Evolutionary conservation across 2,329 filamentous ascomycete species (phyloP).

Genomic region (Botrytis porri): DNA sequence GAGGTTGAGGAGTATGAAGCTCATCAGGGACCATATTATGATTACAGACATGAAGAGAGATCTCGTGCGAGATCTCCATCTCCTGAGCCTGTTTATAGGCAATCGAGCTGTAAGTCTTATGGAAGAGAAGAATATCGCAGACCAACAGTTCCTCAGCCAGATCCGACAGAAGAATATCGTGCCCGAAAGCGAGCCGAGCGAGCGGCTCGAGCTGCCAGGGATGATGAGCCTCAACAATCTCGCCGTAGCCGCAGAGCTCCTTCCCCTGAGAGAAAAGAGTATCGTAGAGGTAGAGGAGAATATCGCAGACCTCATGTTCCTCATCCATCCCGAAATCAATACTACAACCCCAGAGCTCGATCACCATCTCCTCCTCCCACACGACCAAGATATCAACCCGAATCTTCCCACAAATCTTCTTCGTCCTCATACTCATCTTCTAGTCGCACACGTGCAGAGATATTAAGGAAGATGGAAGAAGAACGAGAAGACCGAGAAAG

Average conservation of each 20-base stretch:
- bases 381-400: not conserved
- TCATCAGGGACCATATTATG: not conserved
- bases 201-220: not conserved
- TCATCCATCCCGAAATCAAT: not conserved
- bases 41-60: not conserved
- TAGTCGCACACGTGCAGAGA: not conserved
- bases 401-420: not conserved
- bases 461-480: not conserved
- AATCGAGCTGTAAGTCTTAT: not conserved
- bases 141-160: not conserved
- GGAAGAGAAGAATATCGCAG: not conserved
- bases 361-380: not conserved
- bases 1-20: not conserved
- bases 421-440: not conserved
- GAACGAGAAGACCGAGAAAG: not conserved
- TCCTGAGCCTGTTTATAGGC: not conserved
- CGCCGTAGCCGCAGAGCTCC: not conserved
- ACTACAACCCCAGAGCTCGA: not conserved
- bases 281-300: not conserved
- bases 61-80: not conserved
- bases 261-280: not conserved
- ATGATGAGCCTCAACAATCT: not conserved
- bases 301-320: constrained; percentile 3
- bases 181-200: not conserved
- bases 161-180: not conserved